A percentile compares a stretch with the other conserved stretches of the same genome.
phyloP scores from a whole-genome alignment of 495 filamentous ascomycete genomes.

The Penicillium antarcticum region DNA sequence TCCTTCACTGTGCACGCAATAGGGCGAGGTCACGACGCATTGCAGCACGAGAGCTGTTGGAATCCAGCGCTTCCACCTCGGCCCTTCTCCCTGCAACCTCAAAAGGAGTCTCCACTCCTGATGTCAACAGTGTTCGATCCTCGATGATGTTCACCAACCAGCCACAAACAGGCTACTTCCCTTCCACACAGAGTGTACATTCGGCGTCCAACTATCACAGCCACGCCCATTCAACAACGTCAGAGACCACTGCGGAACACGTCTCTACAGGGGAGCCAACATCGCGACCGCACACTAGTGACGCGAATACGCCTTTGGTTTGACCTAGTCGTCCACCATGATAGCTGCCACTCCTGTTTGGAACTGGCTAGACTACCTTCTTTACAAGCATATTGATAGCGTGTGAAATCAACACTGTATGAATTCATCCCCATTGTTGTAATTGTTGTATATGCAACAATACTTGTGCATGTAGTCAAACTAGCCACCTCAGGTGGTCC shows the following conservation, averaged over 20 bases:
- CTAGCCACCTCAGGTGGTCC: too few species aligned
- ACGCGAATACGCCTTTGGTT: background rate
- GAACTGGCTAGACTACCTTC: too few species aligned
- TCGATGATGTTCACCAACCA: background rate
- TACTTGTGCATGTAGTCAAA: too few species aligned
- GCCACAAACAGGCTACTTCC: background rate
- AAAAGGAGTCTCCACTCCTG: background rate
- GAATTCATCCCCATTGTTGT: too few species aligned
- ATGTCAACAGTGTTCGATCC: background rate
- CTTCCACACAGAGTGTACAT: background rate
- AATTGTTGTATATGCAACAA: too few species aligned
- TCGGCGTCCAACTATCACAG: background rate
- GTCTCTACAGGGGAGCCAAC: background rate
- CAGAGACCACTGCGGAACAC: background rate
- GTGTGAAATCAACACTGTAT: too few species aligned
- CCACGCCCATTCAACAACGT: background rate
- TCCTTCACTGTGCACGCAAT: background rate
- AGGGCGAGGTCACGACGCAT: conserved; percentile 1
- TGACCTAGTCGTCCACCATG: background rate
- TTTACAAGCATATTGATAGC: too few species aligned
- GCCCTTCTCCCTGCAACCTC: background rate
- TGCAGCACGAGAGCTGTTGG: background rate
- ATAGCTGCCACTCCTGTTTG: background rate
- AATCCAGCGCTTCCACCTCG: background rate
- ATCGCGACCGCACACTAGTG: background rate